Evolutionary conservation across 805 yeast species (phyloP), one percentile per base, ranked within the genome.

Genomic region (Saccharomycopsis sp.): DNA sequence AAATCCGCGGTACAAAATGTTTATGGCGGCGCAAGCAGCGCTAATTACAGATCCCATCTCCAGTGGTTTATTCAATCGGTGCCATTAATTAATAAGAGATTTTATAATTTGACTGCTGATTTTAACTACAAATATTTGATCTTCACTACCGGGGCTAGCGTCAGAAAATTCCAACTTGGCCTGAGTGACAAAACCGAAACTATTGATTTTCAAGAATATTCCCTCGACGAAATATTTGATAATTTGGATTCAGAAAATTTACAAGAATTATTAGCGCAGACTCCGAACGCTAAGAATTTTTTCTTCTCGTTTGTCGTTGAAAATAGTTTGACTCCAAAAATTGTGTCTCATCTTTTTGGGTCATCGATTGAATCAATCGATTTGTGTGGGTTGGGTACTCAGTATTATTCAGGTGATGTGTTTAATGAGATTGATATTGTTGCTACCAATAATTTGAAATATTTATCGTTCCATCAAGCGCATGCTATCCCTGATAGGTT

Each of bases 121-220:
- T 36, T 22, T 17, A 23, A 20, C 5, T 34, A 26, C 43, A 13
- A 34, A 5, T 26, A 44, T 21, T 23, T 40, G 20, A 21, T 44
- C 7, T 14, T 44, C 5, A 32, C 14, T 5, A 22, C 20, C 27
- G 22, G 28, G 26, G 17, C 4, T 19, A 11, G 19, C 23, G n/a
- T 22, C 7, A 39, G 13, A 17, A 20, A 26, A 29, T 29, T 19
- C 42, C 9, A 39, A 17, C 6, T 16, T 29, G n/a, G n/a, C n/a
- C n/a, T n/a, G n/a, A 6, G n/a, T 22, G 22, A 16, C 8, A 3
- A 45, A 21, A 19, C 35, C 26, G 7, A 16, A 8, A 24, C 29
- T 11, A 8, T 45, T 1, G 49, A 45, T 41, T 24, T 45, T 23
- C 49, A 41, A 28, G 35, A 45, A 32, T 45, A 40, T 35, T 11